Conservation (phyloP, 1,284 basidiomycete species). For the Xanthoconium separans region DNA sequence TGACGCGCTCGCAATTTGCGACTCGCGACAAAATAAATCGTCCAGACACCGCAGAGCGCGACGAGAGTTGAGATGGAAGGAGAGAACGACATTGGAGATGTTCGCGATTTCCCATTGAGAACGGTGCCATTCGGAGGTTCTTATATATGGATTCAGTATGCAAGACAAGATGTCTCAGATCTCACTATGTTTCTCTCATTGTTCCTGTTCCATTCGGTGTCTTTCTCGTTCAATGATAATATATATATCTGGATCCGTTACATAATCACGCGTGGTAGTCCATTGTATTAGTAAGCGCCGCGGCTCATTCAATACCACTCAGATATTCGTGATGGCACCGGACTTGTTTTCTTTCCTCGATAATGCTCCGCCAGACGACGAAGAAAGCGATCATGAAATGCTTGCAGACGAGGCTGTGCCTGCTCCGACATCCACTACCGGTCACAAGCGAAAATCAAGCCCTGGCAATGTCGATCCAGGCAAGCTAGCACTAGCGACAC, state of each 20-base stretch:
- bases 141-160: conserved; percentile 22
- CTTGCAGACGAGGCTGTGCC: not conserved
- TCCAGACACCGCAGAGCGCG: conserved; percentile 22
- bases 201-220: conserved; percentile 11
- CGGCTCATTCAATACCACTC: no score
- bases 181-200: conserved; percentile 1
- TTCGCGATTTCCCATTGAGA: conserved; percentile 5
- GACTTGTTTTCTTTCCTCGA: conserved; percentile 33
- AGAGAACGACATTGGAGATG: conserved; percentile 19
- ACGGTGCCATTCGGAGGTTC: not conserved
- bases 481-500: not conserved
- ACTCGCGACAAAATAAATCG: conserved; percentile 19
- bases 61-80: conserved; percentile 18
- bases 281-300: no score
- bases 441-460: conserved; percentile 27
- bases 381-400: conserved; percentile 25
- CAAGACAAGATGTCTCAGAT: conserved; percentile 18
- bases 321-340: conserved; percentile 17
- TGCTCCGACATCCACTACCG: not conserved
- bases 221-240: no score
- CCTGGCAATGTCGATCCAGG: conserved; percentile 1
- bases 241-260: no score
- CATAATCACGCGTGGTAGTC: no score
- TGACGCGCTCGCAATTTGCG: conserved; percentile 11
- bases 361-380: conserved; percentile 14